Percentiles rank a stretch among this genome's conserved stretches.
Evolutionary conservation across 169 alveolate genomes (phyloP).

Genomic region (Eimeria brunetti): DNA sequence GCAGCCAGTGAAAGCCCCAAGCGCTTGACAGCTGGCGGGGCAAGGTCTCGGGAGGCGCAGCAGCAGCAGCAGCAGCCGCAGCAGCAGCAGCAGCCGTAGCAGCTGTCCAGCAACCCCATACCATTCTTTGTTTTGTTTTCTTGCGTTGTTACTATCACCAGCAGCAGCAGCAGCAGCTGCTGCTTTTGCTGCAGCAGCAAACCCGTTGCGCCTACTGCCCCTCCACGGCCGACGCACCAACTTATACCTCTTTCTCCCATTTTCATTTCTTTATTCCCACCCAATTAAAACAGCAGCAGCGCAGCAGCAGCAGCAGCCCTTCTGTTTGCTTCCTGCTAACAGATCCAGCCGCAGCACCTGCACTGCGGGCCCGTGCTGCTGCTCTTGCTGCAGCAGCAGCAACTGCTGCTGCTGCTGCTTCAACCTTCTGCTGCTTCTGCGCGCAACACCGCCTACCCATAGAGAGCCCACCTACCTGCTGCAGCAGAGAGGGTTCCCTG

Average conservation of each 20-base stretch:
- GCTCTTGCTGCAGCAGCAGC: slow-evolving; percentile 4
- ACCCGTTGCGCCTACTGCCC: not conserved
- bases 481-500: not conserved
- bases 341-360: slow-evolving; percentile 17
- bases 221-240: not conserved
- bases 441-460: not conserved
- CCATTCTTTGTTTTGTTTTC: not conserved
- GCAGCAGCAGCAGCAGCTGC: not conserved
- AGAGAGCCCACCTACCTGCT: not conserved
- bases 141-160: not conserved
- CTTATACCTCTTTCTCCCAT: not conserved
- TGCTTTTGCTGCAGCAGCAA: not conserved
- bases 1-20: not conserved
- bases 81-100: not conserved
- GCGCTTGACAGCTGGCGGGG: not conserved
- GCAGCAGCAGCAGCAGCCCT: slow-evolving; percentile 3
- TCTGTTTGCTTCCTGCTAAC: not conserved
- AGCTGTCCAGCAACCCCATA: not conserved
- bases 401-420: not conserved
- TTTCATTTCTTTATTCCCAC: not conserved
- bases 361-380: not conserved
- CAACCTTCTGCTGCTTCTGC: not conserved
- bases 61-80: slow-evolving; percentile 6
- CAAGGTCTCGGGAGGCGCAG: not conserved
- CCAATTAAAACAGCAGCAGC: not conserved